phyloP scores from a whole-genome alignment of 31 red algal genomes.

The Odonthalia washingtoniensis region DNA sequence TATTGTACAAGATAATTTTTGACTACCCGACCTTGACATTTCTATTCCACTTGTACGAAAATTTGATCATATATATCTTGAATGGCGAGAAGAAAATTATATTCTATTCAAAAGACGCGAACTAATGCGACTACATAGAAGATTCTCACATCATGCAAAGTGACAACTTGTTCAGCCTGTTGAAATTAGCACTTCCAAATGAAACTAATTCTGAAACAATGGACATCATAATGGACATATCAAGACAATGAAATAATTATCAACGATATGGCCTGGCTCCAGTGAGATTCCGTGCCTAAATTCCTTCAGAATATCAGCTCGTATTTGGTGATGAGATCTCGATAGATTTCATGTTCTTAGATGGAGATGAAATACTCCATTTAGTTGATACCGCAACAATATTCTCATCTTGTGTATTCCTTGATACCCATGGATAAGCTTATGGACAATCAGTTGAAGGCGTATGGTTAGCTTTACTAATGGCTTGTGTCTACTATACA shows the following conservation, averaged over 20 bases:
- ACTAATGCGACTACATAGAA: background rate
- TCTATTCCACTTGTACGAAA: background rate
- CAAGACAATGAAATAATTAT: background rate
- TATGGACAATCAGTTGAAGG: background rate
- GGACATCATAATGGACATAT: background rate
- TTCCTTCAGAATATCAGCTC: background rate
- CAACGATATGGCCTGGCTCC: background rate
- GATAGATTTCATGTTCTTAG: background rate
- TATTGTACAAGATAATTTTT: background rate
- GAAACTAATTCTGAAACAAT: background rate
- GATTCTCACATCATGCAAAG: background rate
- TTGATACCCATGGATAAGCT: background rate
- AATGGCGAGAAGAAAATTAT: background rate
- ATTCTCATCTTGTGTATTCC: background rate
- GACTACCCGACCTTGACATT: background rate
- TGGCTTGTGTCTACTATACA: conserved; percentile 11
- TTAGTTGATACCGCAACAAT: background rate
- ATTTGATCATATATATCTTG: background rate
- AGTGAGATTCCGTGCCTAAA: background rate
- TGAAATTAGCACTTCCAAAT: background rate
- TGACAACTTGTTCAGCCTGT: background rate
- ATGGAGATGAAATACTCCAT: background rate
- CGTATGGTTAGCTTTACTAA: background rate
- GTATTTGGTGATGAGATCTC: background rate
- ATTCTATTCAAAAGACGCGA: background rate